phyloP scores from a whole-genome alignment of 768 basidiomycete species.

The Tylopilus balloui region DNA sequence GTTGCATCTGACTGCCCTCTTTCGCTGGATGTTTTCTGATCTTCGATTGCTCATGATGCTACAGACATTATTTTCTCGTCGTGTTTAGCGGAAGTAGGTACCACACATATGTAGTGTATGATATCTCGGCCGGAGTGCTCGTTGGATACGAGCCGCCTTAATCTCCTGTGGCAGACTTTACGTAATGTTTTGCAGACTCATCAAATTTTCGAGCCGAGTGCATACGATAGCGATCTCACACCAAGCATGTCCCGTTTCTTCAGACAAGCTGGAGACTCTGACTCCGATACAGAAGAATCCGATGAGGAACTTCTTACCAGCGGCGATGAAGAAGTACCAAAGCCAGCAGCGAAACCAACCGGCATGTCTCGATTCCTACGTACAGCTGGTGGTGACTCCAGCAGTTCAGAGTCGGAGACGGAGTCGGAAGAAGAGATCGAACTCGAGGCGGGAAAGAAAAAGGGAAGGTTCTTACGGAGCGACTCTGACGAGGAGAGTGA shows the following conservation, averaged over 20 bases:
- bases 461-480: constrained; percentile 38
- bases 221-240: constrained; percentile 24
- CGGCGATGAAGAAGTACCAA: constrained; percentile 58
- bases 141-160: constrained; percentile 10
- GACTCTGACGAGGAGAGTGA: constrained; percentile 50
- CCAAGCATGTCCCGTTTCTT: constrained; percentile 81
- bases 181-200: constrained; percentile 13
- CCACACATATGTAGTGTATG: constrained; percentile 13
- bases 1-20: constrained; percentile 74
- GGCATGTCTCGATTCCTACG: constrained; percentile 76
- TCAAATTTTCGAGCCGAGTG: constrained; percentile 17
- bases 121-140: constrained; percentile 11
- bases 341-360: constrained; percentile 30
- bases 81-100: constrained; percentile 14
- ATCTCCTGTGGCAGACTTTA: constrained; percentile 11
- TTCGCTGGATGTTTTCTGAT: constrained; percentile 81
- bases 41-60: constrained; percentile 3
- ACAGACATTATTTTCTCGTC: constrained; percentile 3
- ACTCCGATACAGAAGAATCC: constrained; percentile 66
- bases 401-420: constrained; percentile 51
- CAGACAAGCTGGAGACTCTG: constrained; percentile 79
- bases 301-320: constrained; percentile 74
- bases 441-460: constrained; percentile 40
- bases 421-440: constrained; percentile 54
- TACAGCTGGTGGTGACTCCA: constrained; percentile 55